Conservation (phyloP, 441 rosid species). For the Populus trichocarpa region DNA sequence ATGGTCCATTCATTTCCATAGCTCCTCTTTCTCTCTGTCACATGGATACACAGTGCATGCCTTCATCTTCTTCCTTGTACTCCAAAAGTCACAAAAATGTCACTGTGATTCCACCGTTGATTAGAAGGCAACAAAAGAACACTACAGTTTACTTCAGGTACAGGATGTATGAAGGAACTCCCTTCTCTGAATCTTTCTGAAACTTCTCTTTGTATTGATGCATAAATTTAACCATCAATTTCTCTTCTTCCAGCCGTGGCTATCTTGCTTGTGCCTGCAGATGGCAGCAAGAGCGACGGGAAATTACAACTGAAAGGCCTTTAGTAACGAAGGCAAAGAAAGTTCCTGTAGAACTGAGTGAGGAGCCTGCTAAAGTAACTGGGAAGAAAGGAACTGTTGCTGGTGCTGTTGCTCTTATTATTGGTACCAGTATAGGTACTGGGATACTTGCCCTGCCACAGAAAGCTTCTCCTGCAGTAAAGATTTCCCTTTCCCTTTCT, state of each 20-base stretch:
- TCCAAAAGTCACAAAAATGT: constrained; percentile 3
- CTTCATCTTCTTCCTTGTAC: constrained; percentile 22
- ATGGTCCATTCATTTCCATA: constrained; percentile 24
- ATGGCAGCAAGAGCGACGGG: constrained; percentile 19
- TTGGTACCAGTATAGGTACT: constrained; percentile 63
- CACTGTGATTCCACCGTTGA: constrained; percentile 7
- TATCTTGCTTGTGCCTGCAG: constrained; percentile 15
- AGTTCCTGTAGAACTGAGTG: constrained; percentile 13
- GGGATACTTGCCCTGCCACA: constrained; percentile 60
- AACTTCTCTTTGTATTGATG: background rate
- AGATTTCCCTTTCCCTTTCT: background rate
- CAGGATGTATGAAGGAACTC: constrained; percentile 18
- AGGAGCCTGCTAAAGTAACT: background rate
- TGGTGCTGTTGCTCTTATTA: constrained; percentile 57
- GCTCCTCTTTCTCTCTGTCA: background rate
- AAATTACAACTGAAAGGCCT: constrained; percentile 1
- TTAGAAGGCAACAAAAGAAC: background rate
- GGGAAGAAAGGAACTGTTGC: constrained; percentile 45
- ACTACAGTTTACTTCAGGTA: constrained; percentile 7
- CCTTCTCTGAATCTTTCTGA: background rate
- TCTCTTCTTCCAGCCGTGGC: constrained; percentile 16
- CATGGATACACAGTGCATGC: constrained; percentile 22
- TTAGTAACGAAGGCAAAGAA: constrained; percentile 15
- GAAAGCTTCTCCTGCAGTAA: constrained; percentile 62
- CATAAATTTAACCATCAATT: background rate